These are phyloP conservation scores for Coemansia sp. DNA, from an alignment of 192 early-diverging fungal species.

Conservation along the genomic window DNA sequence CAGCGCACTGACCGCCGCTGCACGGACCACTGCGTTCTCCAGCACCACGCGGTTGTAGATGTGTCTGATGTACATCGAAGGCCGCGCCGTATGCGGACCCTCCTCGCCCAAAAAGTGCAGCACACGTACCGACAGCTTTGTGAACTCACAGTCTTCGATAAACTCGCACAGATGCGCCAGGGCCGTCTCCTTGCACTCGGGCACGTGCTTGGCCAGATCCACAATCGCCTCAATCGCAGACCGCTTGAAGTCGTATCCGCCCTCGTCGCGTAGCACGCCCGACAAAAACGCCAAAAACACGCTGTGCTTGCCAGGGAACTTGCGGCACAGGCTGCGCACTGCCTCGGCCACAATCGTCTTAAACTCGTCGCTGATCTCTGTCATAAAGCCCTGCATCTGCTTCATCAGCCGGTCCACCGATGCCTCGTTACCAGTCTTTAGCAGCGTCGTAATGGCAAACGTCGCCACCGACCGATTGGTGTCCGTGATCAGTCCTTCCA, in stretches of 20 bases:
- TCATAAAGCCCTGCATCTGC: slow-evolving; percentile 97
- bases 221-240: slow-evolving; percentile 97
- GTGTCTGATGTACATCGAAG: slow-evolving; percentile 96
- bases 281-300: slow-evolving; percentile 92
- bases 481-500: slow-evolving; percentile 97
- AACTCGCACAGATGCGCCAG: slow-evolving; percentile 97
- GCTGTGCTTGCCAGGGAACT: slow-evolving; percentile 94
- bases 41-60: slow-evolving; percentile 99
- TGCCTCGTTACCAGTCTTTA: slow-evolving; percentile 98
- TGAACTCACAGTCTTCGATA: slow-evolving; percentile 99
- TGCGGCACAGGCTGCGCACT: slow-evolving; percentile 91
- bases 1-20: slow-evolving; percentile 93
- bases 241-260: slow-evolving; percentile 95
- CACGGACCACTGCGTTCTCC: slow-evolving; percentile 93
- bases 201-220: slow-evolving; percentile 90
- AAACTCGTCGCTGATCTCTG: slow-evolving; percentile 98
- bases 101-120: slow-evolving; percentile 91
- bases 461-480: slow-evolving; percentile 95
- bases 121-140: slow-evolving; percentile 96
- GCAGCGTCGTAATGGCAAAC: slow-evolving; percentile 96
- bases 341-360: slow-evolving; percentile 99
- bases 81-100: slow-evolving; percentile 86
- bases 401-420: slow-evolving; percentile 98
- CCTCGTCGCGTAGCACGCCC: slow-evolving; percentile 92
- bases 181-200: slow-evolving; percentile 91